These are phyloP conservation scores for Rhodotorula sp. DNA, from an alignment of 1,284 basidiomycete species.

Conservation along the genomic window DNA sequence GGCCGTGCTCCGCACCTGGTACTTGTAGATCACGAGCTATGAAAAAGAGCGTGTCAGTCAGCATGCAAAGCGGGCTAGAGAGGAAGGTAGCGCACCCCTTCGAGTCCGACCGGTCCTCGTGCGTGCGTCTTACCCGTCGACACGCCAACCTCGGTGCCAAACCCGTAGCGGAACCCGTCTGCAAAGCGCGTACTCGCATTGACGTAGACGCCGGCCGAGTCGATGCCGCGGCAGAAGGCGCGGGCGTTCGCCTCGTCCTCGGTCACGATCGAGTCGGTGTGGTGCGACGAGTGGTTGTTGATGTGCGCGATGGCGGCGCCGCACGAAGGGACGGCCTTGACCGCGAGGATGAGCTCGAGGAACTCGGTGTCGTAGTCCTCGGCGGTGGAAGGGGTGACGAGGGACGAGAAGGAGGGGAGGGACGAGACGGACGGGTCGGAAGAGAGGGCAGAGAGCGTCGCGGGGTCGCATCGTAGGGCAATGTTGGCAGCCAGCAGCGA, in stretches of 20 bases:
- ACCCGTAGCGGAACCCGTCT: conserved; percentile 95
- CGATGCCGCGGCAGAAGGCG: conserved; percentile 81
- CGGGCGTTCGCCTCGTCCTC: conserved; percentile 67
- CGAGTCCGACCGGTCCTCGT: conserved; percentile 91
- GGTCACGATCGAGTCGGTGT: conserved; percentile 94
- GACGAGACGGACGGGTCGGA: conserved; percentile 47
- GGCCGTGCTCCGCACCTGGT: conserved; percentile 74
- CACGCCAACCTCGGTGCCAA: conserved; percentile 97
- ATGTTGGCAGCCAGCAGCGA: conserved; percentile 72
- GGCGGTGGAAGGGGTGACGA: conserved; percentile 46
- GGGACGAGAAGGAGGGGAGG: conserved; percentile 47
- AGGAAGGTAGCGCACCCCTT: conserved; percentile 58
- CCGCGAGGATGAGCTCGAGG: conserved; percentile 77
- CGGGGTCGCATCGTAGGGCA: conserved; percentile 73
- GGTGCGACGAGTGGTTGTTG: conserved; percentile 89
- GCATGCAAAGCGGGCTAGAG: not conserved
- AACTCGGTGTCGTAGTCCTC: conserved; percentile 84
- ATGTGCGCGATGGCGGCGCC: conserved; percentile 79
- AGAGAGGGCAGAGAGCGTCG: conserved; percentile 60
- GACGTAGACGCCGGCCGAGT: conserved; percentile 88
- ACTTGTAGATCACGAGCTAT: conserved; percentile 87
- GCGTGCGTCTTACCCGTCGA: conserved; percentile 96
- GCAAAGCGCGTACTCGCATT: conserved; percentile 95
- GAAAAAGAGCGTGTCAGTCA: not conserved
- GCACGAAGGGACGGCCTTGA: conserved; percentile 71